Conservation (phyloP, 1,284 basidiomycete species). For the Apiotrichum laibachii region DNA sequence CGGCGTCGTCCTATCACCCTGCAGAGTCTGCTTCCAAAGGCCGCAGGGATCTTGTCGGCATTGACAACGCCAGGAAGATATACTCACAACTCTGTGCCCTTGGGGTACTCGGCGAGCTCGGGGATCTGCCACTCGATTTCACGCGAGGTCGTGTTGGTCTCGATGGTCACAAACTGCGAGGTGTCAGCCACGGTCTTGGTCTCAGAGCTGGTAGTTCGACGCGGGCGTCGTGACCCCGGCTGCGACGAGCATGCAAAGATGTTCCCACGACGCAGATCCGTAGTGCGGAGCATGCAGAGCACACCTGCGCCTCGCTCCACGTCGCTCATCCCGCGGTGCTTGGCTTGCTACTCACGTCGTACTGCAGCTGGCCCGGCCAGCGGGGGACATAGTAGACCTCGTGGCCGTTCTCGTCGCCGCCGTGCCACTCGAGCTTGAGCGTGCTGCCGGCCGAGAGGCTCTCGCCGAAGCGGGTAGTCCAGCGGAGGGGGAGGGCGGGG, state of each 20-base stretch:
- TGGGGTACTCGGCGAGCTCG: slow-evolving; percentile 19
- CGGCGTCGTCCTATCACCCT: too few relatives aligned
- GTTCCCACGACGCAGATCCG: too few relatives aligned
- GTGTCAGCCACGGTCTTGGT: too few relatives aligned
- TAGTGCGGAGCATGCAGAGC: too few relatives aligned
- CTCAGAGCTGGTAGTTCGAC: too few relatives aligned
- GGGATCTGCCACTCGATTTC: slow-evolving; percentile 29
- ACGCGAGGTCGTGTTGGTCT: slow-evolving; percentile 17
- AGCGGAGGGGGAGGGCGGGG: slow-evolving; percentile 11
- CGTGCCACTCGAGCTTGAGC: slow-evolving; percentile 28
- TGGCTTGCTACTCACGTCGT: slow-evolving; percentile 25
- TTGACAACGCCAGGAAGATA: too few relatives aligned
- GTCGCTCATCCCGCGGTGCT: not conserved
- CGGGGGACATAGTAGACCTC: slow-evolving; percentile 40
- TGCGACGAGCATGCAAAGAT: too few relatives aligned
- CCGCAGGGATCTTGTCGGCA: too few relatives aligned
- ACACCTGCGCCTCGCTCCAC: not conserved
- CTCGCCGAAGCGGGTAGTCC: slow-evolving; percentile 14
- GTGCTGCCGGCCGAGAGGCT: slow-evolving; percentile 17
- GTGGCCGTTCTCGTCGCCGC: slow-evolving; percentile 22
- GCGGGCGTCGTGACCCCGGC: too few relatives aligned
- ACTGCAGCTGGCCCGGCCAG: slow-evolving; percentile 30
- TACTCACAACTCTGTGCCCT: slow-evolving; percentile 35
- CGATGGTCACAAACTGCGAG: slow-evolving; percentile 25
- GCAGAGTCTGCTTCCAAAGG: too few relatives aligned